Evolutionary conservation across 768 basidiomycete genomes (phyloP).

Genomic region (Mycena alexandri): DNA sequence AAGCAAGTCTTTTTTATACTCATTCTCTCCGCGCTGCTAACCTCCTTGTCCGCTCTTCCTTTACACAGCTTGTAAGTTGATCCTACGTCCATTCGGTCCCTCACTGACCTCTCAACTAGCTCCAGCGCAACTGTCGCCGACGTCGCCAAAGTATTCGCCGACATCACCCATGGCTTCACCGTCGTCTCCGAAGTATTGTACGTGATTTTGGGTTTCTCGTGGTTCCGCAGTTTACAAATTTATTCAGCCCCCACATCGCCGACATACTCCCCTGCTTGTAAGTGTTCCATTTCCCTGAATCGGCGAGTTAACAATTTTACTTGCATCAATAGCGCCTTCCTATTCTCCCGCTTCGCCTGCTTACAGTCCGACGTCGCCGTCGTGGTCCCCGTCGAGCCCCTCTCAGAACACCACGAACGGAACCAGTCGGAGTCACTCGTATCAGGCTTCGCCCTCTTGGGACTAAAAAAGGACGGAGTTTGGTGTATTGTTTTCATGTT

Average conservation of each 20-base stretch:
- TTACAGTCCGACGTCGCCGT: slow-evolving; percentile 88
- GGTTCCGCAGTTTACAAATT: slow-evolving; percentile 30
- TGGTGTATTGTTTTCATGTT: slow-evolving; percentile 22
- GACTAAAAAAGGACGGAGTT: slow-evolving; percentile 50
- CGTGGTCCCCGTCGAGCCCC: slow-evolving; percentile 87
- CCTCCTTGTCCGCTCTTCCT: slow-evolving; percentile 23
- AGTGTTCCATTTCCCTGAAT: slow-evolving; percentile 49
- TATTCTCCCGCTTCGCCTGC: slow-evolving; percentile 90
- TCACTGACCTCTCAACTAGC: slow-evolving; percentile 55
- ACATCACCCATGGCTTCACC: slow-evolving; percentile 93
- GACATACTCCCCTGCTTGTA: slow-evolving; percentile 89
- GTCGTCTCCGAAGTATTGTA: slow-evolving; percentile 93
- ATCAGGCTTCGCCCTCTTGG: slow-evolving; percentile 66
- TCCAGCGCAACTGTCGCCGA: slow-evolving; percentile 86
- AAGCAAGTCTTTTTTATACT: slow-evolving; percentile 62
- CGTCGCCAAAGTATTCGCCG: slow-evolving; percentile 94
- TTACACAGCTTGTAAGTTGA: slow-evolving; percentile 71
- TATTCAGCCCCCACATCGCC: slow-evolving; percentile 85
- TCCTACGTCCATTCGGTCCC: slow-evolving; percentile 8
- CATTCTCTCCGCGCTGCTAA: slow-evolving; percentile 40
- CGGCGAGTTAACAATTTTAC: background rate
- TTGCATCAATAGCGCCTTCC: slow-evolving; percentile 68
- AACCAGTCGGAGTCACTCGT: slow-evolving; percentile 55
- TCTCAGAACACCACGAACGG: slow-evolving; percentile 61
- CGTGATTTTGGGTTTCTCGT: slow-evolving; percentile 45